Evolutionary conservation across 345 rosid species (phyloP).

Genomic region (Geranium rotundifolium): DNA sequence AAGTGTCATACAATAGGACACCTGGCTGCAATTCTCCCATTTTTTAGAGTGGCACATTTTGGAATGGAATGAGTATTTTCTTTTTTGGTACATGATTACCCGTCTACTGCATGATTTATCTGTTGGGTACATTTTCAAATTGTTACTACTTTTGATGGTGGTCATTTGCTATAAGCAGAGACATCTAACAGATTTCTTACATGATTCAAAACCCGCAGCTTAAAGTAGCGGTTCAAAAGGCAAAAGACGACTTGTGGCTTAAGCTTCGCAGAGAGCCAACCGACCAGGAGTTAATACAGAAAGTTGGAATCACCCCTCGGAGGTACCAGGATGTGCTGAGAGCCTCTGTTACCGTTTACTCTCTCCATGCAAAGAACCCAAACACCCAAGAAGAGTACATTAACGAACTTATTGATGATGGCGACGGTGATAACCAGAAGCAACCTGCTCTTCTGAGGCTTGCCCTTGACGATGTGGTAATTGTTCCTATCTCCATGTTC

Average conservation of each 20-base stretch:
- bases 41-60: too few species aligned
- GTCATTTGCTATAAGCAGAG: neutral
- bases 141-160: neutral
- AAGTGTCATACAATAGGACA: too few species aligned
- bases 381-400: slow-evolving; percentile 87
- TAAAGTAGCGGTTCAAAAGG: slow-evolving; percentile 60
- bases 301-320: slow-evolving; percentile 61
- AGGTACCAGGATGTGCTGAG: slow-evolving; percentile 73
- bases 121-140: too few species aligned
- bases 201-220: slow-evolving; percentile 35
- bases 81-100: too few species aligned
- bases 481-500: neutral
- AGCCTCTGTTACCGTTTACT: slow-evolving; percentile 57
- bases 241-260: slow-evolving; percentile 52
- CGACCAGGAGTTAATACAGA: slow-evolving; percentile 51
- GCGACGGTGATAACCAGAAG: slow-evolving; percentile 52
- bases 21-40: too few species aligned
- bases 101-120: neutral
- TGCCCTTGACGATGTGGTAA: slow-evolving; percentile 95
- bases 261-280: slow-evolving; percentile 62
- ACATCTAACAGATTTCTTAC: neutral
- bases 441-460: slow-evolving; percentile 87
- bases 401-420: slow-evolving; percentile 52
- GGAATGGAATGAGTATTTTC: too few species aligned
- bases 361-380: slow-evolving; percentile 63